These are phyloP conservation scores for Pleurotus salmoneostramineus DNA, from an alignment of 768 basidiomycete species.

Conservation along the genomic window DNA sequence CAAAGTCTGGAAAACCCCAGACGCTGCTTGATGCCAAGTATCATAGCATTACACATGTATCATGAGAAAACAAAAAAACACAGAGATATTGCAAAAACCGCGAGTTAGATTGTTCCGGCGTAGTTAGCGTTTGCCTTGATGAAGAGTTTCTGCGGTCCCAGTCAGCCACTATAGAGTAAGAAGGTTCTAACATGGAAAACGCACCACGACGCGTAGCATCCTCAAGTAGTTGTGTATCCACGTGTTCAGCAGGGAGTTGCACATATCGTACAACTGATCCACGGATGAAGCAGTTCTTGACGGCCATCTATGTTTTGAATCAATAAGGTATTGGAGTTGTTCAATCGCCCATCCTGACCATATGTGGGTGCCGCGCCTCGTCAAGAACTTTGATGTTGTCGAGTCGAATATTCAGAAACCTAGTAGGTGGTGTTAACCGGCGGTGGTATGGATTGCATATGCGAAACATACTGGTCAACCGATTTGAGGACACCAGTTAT, in stretches of 20 bases:
- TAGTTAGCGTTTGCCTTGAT: constrained; percentile 37
- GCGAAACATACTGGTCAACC: constrained; percentile 83
- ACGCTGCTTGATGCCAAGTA: background rate
- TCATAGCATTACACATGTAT: background rate
- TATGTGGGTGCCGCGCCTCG: constrained; percentile 92
- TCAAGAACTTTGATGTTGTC: constrained; percentile 93
- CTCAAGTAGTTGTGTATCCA: constrained; percentile 93
- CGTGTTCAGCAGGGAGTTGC: constrained; percentile 85
- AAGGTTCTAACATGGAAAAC: constrained; percentile 10
- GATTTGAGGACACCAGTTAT: constrained; percentile 96
- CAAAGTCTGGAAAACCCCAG: constrained; percentile 77
- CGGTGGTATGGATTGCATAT: background rate
- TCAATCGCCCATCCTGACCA: constrained; percentile 50
- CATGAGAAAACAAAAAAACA: background rate
- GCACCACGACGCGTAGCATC: constrained; percentile 95
- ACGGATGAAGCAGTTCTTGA: constrained; percentile 98
- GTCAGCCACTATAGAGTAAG: background rate
- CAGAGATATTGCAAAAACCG: constrained; percentile 8
- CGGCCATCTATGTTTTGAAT: constrained; percentile 71
- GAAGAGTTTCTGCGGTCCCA: constrained; percentile 36
- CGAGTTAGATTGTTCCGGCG: background rate
- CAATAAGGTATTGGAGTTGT: background rate
- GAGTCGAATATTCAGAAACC: constrained; percentile 93
- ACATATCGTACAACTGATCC: constrained; percentile 99
- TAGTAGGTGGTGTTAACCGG: constrained; percentile 22